phyloP scores from a whole-genome alignment of 2,329 filamentous ascomycete species.

The Plenodomus lindquistii region DNA sequence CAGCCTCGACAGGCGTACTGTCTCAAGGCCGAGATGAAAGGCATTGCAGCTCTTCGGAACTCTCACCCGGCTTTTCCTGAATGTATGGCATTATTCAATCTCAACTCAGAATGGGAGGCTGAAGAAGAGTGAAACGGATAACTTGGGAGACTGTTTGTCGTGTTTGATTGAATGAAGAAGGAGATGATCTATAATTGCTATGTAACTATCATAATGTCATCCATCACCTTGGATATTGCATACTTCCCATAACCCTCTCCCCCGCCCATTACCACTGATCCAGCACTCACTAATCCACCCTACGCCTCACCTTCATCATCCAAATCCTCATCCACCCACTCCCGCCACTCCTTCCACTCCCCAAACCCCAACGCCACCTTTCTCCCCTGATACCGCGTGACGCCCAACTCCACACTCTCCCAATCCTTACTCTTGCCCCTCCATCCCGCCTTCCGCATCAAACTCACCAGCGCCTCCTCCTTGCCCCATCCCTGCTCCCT shows the following conservation, averaged over 20 bases:
- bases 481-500: constrained; percentile 93
- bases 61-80: no score
- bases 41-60: no score
- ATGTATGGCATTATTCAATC: no score
- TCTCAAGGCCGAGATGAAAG: no score
- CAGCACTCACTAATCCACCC: not conserved
- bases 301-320: not conserved
- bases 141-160: no score
- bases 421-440: constrained; percentile 68
- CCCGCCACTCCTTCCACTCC: constrained; percentile 79
- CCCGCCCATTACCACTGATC: no score
- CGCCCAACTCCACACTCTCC: constrained; percentile 76
- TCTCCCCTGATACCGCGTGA: constrained; percentile 85
- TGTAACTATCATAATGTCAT: not conserved
- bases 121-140: no score
- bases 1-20: no score
- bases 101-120: no score
- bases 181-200: no score
- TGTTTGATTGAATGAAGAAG: no score
- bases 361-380: constrained; percentile 71
- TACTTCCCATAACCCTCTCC: not conserved
- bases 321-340: constrained; percentile 59
- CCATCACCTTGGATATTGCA: not conserved
- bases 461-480: constrained; percentile 84
- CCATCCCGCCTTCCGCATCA: constrained; percentile 97